Conservation (phyloP, 1,284 basidiomycete species). For the Puccinia brachypodii region DNA sequence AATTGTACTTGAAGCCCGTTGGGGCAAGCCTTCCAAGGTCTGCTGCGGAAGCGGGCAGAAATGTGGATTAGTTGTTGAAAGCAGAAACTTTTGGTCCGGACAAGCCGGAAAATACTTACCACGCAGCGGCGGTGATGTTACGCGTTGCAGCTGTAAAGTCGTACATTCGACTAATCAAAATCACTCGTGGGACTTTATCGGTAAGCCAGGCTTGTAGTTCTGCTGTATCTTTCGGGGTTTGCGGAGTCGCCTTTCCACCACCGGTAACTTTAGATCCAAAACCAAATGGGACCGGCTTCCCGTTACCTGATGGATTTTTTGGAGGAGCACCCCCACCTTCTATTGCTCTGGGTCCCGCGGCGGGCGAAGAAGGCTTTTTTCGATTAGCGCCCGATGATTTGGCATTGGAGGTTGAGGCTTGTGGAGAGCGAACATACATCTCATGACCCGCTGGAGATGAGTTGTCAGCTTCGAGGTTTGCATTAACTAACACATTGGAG, state of each 20-base stretch:
- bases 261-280: background rate
- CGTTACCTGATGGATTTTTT: background rate
- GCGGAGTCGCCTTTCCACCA: background rate
- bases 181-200: background rate
- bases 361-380: background rate
- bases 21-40: background rate
- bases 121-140: background rate
- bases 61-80: background rate
- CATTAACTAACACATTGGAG: background rate
- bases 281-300: no score
- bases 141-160: background rate
- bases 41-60: background rate
- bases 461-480: no score
- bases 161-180: background rate
- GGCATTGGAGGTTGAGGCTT: background rate
- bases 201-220: background rate
- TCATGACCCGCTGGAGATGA: background rate
- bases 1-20: conserved; percentile 14
- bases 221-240: background rate
- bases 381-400: background rate
- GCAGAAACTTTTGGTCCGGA: background rate
- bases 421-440: conserved; percentile 5
- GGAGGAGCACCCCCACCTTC: background rate
- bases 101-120: background rate
- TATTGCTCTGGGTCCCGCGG: background rate